phyloP scores from a whole-genome alignment of 2,329 filamentous ascomycete genomes.

The Fusarium denticulatum region DNA sequence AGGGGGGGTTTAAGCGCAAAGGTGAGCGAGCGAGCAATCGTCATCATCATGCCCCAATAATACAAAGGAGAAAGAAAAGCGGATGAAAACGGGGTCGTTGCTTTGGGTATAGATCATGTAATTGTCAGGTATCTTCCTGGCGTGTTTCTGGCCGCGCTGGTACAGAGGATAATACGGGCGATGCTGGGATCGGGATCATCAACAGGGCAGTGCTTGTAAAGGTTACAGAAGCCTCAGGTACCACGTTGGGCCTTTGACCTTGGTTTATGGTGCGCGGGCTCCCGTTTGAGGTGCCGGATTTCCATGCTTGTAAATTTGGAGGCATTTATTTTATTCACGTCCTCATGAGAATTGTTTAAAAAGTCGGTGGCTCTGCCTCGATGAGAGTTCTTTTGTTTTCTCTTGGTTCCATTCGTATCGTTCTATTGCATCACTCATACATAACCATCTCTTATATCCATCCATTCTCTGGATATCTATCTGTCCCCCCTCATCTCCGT shows the following conservation, averaged over 20 bases:
- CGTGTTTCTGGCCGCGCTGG: background rate
- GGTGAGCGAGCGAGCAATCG: background rate
- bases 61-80: background rate
- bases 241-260: constrained; percentile 1
- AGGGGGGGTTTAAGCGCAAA: background rate
- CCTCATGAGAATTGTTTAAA: constrained; percentile 24
- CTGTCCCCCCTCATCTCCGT: too few species aligned
- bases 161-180: constrained; percentile 22
- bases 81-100: constrained; percentile 15
- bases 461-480: background rate
- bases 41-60: constrained; percentile 16
- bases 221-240: constrained; percentile 22
- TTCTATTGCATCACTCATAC: background rate
- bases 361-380: constrained; percentile 31
- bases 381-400: background rate
- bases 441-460: background rate
- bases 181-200: background rate
- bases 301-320: constrained; percentile 22
- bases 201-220: constrained; percentile 16
- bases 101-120: constrained; percentile 7
- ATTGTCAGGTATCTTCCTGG: constrained; percentile 24
- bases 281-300: constrained; percentile 21
- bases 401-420: background rate
- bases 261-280: background rate
- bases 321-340: constrained; percentile 20